Evolutionary conservation across 2,329 filamentous ascomycete species (phyloP), one percentile per base, ranked within the genome.

Genomic region (Diaporthe sp.): DNA sequence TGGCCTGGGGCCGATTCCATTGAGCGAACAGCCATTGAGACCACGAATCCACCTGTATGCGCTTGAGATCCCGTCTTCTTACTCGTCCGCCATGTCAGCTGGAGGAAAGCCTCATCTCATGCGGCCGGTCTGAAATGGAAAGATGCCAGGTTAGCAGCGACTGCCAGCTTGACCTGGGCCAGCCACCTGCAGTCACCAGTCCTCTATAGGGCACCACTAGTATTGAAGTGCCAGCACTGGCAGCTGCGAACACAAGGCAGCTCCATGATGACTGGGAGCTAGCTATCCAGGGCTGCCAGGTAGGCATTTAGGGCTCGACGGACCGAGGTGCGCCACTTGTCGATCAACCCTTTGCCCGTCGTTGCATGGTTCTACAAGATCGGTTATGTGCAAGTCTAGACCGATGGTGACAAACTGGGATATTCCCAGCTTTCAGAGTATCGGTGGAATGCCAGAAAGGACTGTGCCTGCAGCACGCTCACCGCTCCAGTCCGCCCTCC

Each of bases 401-500:
- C 61, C 50, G 52, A 28, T 19, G 50, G 33, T 3, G n/a, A 22
- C 9, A 15, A 67, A 42, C 74, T 76, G 72, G 74, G 74, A 76
- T 76, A 58, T 30, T 64, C 74, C 74, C 55, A 71, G 74, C 54
- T 45, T 33, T 22, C 6, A 45, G 55, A 69, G 60, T 55, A 66
- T 69, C 68, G 54, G 75, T 72, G 68, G 72, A 40, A 52, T 57
- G 33, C 52, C n/a, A 74, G 72, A 74, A 71, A 72, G 55, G 72
- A 64, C 42, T 72, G 74, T 76, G 74, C 74, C 74, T 76, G 75
- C 72, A 76, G 71, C 52, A 47, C 52, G 68, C 75, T 72, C 75
- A 76, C 75, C 75, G 75, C 75, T 72, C 69, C 75, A 72, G 68
- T 22, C n/a, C 19, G 42, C 42, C 58, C n/a, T 50, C 45, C 35